These are phyloP conservation scores for Ophiostoma australiae DNA, from an alignment of 2,329 filamentous ascomycete genomes.

Conservation along the genomic window DNA sequence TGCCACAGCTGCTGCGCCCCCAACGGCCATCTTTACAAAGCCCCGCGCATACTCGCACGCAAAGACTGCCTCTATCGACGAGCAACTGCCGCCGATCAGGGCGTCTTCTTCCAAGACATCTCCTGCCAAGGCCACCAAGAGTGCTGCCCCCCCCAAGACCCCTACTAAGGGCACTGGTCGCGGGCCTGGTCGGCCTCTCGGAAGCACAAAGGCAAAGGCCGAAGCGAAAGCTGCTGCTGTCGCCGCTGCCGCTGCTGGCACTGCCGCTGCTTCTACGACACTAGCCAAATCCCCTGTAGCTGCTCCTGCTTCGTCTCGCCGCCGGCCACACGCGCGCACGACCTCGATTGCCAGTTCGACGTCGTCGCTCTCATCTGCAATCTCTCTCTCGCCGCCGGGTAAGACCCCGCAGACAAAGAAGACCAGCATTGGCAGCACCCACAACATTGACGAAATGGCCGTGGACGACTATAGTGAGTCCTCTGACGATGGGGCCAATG, in stretches of 20 bases:
- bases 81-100: neutral
- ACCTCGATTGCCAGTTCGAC: conserved; percentile 29
- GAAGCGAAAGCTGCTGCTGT: conserved; percentile 1
- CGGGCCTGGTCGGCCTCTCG: conserved; percentile 14
- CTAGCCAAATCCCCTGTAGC: neutral
- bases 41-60: neutral
- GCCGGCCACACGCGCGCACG: conserved; percentile 25
- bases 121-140: conserved; percentile 4
- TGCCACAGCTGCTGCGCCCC: neutral
- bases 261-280: neutral
- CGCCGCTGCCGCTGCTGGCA: neutral
- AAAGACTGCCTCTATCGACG: neutral
- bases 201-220: conserved; percentile 21
- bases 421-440: neutral
- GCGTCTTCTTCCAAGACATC: neutral
- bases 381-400: conserved; percentile 32
- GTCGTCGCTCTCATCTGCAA: conserved; percentile 36
- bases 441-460: conserved; percentile 16
- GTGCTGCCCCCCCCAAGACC: conserved; percentile 19
- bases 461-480: neutral
- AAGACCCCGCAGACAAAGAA: conserved; percentile 22
- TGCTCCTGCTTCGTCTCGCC: neutral
- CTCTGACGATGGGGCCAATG: neutral
- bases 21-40: neutral
- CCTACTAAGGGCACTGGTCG: conserved; percentile 16